These are phyloP conservation scores for Ophiostoma ulmi DNA, from an alignment of 2,329 filamentous ascomycete genomes.

Conservation along the genomic window DNA sequence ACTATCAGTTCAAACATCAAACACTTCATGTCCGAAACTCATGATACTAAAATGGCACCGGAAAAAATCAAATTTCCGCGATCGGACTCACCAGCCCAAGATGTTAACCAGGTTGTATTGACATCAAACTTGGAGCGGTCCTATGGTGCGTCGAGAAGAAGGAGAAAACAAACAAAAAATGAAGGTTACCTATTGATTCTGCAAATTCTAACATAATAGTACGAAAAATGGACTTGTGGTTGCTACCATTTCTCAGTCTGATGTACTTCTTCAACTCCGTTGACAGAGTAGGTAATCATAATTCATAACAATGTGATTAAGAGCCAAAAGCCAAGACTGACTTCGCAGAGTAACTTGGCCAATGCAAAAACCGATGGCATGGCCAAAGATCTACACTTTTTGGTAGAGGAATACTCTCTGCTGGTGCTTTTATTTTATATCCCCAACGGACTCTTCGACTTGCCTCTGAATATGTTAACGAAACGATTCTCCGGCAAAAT, in stretches of 20 bases:
- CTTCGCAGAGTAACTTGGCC: conserved; percentile 40
- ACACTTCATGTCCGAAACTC: neutral
- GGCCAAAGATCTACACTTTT: conserved; percentile 52
- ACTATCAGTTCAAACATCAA: neutral
- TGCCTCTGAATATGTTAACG: conserved; percentile 59
- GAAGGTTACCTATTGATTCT: neutral
- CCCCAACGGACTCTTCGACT: conserved; percentile 66
- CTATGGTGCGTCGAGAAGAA: neutral
- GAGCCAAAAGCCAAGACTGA: neutral
- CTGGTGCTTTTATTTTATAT: conserved; percentile 67
- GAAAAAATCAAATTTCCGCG: neutral
- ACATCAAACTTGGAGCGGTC: neutral
- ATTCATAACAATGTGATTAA: no score
- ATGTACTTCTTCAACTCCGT: conserved; percentile 18
- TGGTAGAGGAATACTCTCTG: conserved; percentile 60
- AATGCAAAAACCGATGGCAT: conserved; percentile 52
- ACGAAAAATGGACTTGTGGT: conserved; percentile 12
- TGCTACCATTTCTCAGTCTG: conserved; percentile 12
- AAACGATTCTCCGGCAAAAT: conserved; percentile 62
- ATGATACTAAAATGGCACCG: neutral
- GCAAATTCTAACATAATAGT: neutral
- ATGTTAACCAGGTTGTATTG: neutral
- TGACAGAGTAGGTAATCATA: neutral
- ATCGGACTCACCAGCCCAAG: neutral
- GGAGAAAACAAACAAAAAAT: no score